Conservation (phyloP, 116 monocot genomes). For the Iris pallida region DNA sequence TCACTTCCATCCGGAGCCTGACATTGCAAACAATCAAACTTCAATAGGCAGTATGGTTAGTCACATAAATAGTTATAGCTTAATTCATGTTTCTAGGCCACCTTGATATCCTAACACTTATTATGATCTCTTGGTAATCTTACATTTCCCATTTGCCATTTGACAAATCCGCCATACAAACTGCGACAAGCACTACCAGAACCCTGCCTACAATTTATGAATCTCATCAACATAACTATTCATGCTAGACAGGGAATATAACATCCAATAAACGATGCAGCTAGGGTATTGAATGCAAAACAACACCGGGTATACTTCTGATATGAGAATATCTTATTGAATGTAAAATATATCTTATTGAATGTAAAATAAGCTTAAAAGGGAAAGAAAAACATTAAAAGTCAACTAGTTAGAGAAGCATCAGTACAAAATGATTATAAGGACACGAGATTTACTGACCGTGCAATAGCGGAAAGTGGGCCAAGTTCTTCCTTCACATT, state of each 20-base stretch:
- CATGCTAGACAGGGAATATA: neutral
- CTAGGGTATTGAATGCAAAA: constrained; percentile 4
- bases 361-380: too few relatives aligned
- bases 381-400: too few relatives aligned
- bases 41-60: neutral
- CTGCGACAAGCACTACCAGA: constrained; percentile 98
- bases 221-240: constrained; percentile 5
- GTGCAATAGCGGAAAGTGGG: constrained; percentile 83
- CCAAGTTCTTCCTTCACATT: constrained; percentile 73
- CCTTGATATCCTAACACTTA: neutral
- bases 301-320: neutral
- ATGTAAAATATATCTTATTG: too few relatives aligned
- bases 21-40: constrained; percentile 12
- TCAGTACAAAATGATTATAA: too few relatives aligned
- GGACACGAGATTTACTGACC: constrained; percentile 21
- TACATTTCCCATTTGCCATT: constrained; percentile 95
- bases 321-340: neutral
- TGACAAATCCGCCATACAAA: constrained; percentile 93
- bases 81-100: neutral
- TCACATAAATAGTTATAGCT: neutral
- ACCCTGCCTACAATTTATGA: constrained; percentile 62
- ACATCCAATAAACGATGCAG: neutral
- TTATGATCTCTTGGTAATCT: constrained; percentile 14
- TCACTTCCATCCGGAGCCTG: constrained; percentile 74
- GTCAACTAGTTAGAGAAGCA: too few relatives aligned